These are phyloP conservation scores for Aspergillus sp. DNA, from an alignment of 2,329 filamentous ascomycete genomes.

Conservation along the genomic window DNA sequence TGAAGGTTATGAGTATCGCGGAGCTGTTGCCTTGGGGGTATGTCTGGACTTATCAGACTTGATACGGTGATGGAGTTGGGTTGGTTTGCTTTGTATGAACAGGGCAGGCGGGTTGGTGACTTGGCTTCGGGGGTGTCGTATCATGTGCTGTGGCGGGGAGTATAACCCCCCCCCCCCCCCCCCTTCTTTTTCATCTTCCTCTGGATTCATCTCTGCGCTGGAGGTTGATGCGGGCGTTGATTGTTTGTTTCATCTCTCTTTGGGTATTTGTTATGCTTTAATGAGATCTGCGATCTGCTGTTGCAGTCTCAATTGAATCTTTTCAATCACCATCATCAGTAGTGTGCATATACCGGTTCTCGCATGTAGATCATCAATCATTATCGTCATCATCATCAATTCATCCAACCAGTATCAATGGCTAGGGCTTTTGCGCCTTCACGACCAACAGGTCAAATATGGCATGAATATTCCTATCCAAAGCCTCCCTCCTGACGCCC, in stretches of 20 bases:
- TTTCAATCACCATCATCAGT: too few species aligned
- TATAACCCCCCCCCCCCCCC: neutral
- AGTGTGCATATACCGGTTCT: too few species aligned
- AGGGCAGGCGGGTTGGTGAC: too few species aligned
- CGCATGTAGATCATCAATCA: too few species aligned
- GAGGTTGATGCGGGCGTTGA: too few species aligned
- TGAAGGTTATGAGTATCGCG: neutral
- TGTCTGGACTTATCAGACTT: neutral
- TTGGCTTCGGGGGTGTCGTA: neutral
- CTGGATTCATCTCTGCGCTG: neutral
- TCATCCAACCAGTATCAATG: too few species aligned
- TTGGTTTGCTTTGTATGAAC: neutral
- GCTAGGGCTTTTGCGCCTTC: conserved; percentile 10
- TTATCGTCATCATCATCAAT: too few species aligned
- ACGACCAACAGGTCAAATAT: conserved; percentile 17
- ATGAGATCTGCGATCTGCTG: too few species aligned
- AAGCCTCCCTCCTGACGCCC: conserved; percentile 10
- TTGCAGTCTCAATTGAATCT: too few species aligned
- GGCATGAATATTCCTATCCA: conserved; percentile 14
- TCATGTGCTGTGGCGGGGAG: neutral
- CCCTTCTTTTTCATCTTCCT: neutral
- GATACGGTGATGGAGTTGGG: neutral
- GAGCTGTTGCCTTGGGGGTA: conserved; percentile 14
- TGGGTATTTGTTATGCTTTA: too few species aligned
- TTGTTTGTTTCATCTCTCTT: too few species aligned